phyloP scores from a whole-genome alignment of 2,329 filamentous ascomycete genomes.

The Aspergillus sp. region DNA sequence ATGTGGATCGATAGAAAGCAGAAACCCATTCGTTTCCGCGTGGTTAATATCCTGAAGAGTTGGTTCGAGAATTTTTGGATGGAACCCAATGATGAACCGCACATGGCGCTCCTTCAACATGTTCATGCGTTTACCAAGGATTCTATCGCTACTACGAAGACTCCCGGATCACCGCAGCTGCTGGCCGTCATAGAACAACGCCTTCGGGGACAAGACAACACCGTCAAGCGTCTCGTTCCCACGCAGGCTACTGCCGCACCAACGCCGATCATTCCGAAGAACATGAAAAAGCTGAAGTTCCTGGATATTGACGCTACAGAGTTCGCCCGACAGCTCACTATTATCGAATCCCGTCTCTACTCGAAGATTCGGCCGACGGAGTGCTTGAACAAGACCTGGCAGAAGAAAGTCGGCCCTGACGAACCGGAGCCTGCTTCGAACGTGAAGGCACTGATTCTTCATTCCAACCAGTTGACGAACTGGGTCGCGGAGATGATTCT shows the following conservation, averaged over 20 bases:
- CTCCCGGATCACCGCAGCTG: slow-evolving; percentile 79
- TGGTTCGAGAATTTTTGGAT: slow-evolving; percentile 99
- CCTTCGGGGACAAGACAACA: slow-evolving; percentile 81
- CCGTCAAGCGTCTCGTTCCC: slow-evolving; percentile 80
- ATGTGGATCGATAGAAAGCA: slow-evolving; percentile 92
- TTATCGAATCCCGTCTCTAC: slow-evolving; percentile 93
- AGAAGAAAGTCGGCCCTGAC: slow-evolving; percentile 80
- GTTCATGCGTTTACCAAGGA: slow-evolving; percentile 91
- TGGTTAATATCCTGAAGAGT: slow-evolving; percentile 96
- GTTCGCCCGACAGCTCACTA: slow-evolving; percentile 95
- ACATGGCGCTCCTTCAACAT: slow-evolving; percentile 80
- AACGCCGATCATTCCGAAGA: slow-evolving; percentile 90
- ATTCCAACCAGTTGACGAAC: slow-evolving; percentile 98
- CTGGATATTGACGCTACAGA: slow-evolving; percentile 93
- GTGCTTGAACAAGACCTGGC: slow-evolving; percentile 98
- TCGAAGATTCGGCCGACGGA: slow-evolving; percentile 95
- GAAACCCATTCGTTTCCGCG: slow-evolving; percentile 90
- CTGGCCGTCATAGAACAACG: slow-evolving; percentile 88
- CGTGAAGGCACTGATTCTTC: slow-evolving; percentile 92
- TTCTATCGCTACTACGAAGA: slow-evolving; percentile 89
- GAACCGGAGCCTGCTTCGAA: slow-evolving; percentile 82
- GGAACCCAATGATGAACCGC: slow-evolving; percentile 86
- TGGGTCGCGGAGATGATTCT: slow-evolving; percentile 99
- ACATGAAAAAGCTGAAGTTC: slow-evolving; percentile 99
- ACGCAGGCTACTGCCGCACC: slow-evolving; percentile 82